Evolutionary conservation across 192 early-diverging fungal genomes (phyloP), one percentile per base, ranked within the genome.

Genomic region (Chytriomyces confervae): DNA sequence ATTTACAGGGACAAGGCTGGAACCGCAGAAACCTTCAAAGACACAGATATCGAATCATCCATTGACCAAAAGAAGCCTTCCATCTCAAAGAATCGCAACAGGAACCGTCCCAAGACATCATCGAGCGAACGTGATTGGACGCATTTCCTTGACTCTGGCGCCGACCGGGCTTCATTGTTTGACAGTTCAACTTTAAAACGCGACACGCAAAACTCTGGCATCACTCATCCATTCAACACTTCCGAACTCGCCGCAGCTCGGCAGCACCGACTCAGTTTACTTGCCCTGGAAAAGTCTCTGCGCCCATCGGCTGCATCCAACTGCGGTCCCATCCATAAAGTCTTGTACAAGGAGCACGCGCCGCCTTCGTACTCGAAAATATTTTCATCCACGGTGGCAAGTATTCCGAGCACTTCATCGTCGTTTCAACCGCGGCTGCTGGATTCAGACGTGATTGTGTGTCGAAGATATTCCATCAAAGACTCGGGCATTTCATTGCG

Each of bases 371-470:
- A 57, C 5, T n/a, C 20, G 53, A 57, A 57, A 20, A n/a, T 20
- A 13, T 57, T 57, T 20, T 13, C 16, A 13, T 57, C 53, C 53
- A 20, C 53, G 20, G 20, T 20, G 13, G 13, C 53, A 57, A 57
- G 53, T 20, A 57, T 57, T 57, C 53, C 53, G 2, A 57, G 53
- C 53, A 57, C 0, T 57, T 57, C 53, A 20, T 13, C 53, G 16
- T 57, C 53, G 53, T n/a, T n/a, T 57, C 53, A 57, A 57, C 13
- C 53, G 53, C 53, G 53, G 16, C 53, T 57, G 53, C 53, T 57
- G 13, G 53, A 57, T 20, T 57, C 53, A 13, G 53, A 57, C 20
- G 53, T 57, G 53, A 57, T 57, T 20, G 53, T 57, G 16, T 57
- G 53, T 5, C 53, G 53, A 57, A 57, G 5, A 20, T 57, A 57